Percentiles rank a stretch among this genome's conserved stretches.
Conservation (phyloP, 2,329 filamentous ascomycete species). For the Aspergillus tamarii region DNA sequence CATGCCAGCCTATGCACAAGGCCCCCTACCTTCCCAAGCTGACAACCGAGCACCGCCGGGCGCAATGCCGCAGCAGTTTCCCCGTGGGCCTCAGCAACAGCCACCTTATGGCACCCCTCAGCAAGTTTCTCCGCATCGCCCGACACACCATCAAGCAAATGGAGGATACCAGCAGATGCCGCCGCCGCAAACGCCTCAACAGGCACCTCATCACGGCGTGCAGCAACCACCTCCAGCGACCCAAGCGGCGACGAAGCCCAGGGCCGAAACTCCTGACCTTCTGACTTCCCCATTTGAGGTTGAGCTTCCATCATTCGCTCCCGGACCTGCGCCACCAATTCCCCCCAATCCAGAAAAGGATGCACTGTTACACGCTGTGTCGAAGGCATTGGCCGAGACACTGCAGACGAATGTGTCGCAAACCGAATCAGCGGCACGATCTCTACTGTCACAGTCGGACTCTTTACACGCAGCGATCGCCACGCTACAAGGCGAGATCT, state of each 20-base stretch:
- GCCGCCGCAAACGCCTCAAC: slow-evolving; percentile 18
- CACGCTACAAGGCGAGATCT: slow-evolving; percentile 73
- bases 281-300: slow-evolving; percentile 66
- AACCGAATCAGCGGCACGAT: slow-evolving; percentile 72
- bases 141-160: slow-evolving; percentile 28
- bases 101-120: slow-evolving; percentile 19
- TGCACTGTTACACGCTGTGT: slow-evolving; percentile 76
- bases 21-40: slow-evolving; percentile 19
- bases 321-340: slow-evolving; percentile 73
- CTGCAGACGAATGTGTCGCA: slow-evolving; percentile 71
- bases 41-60: slow-evolving; percentile 17
- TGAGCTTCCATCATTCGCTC: slow-evolving; percentile 53
- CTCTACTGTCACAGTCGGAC: slow-evolving; percentile 75
- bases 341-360: slow-evolving; percentile 97
- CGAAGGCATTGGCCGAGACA: slow-evolving; percentile 67
- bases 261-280: slow-evolving; percentile 55
- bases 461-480: slow-evolving; percentile 74
- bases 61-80: slow-evolving; percentile 8
- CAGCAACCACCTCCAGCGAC: slow-evolving; percentile 26
- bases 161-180: slow-evolving; percentile 36
- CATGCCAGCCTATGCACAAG: slow-evolving; percentile 21
- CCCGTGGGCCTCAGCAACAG: slow-evolving; percentile 25
- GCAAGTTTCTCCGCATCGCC: slow-evolving; percentile 29
- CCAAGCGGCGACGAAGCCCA: slow-evolving; percentile 29
- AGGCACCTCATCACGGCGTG: slow-evolving; percentile 23